A percentile compares a stretch with the other conserved stretches of the same genome.
phyloP scores from a whole-genome alignment of 495 filamentous ascomycete genomes.

The Elasticomyces elasticus region DNA sequence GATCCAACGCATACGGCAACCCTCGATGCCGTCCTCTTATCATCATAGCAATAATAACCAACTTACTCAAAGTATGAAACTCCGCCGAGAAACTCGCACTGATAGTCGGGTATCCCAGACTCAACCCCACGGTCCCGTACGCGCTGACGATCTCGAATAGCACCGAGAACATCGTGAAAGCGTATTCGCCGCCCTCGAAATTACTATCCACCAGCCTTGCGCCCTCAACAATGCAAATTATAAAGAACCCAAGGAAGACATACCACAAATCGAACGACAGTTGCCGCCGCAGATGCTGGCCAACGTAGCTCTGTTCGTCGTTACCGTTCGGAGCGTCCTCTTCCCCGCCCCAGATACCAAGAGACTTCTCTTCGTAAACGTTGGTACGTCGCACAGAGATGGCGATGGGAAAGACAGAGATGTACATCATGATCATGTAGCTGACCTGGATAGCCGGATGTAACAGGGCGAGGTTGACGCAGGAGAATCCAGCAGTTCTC shows the following conservation, averaged over 20 bases:
- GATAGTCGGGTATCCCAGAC: conserved; percentile 63
- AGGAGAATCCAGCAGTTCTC: conserved; percentile 76
- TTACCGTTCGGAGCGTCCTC: conserved; percentile 38
- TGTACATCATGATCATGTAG: conserved; percentile 99
- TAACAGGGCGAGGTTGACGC: conserved; percentile 61
- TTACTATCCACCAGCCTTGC: conserved; percentile 43
- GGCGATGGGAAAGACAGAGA: conserved; percentile 90
- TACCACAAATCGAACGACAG: conserved; percentile 94
- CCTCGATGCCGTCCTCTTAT: conserved; percentile 87
- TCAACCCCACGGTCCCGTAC: conserved; percentile 90
- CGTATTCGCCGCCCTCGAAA: too few species aligned
- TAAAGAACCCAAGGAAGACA: conserved; percentile 78
- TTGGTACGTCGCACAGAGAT: conserved; percentile 90
- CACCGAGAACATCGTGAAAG: conserved; percentile 70
- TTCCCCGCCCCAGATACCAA: conserved; percentile 62
- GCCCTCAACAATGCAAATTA: conserved; percentile 79
- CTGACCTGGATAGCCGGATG: conserved; percentile 91
- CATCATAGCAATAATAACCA: conserved; percentile 90
- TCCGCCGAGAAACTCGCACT: conserved; percentile 72
- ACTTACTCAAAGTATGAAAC: conserved; percentile 71
- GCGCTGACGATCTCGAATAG: conserved; percentile 88
- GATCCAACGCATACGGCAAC: conserved; percentile 81
- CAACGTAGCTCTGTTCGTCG: conserved; percentile 65
- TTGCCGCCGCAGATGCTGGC: conserved; percentile 77
- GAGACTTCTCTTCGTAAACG: conserved; percentile 89